Evolutionary conservation across 208 protist species (phyloP), one percentile per base, ranked within the genome.

Genomic region (Leishmania amazonensis): DNA sequence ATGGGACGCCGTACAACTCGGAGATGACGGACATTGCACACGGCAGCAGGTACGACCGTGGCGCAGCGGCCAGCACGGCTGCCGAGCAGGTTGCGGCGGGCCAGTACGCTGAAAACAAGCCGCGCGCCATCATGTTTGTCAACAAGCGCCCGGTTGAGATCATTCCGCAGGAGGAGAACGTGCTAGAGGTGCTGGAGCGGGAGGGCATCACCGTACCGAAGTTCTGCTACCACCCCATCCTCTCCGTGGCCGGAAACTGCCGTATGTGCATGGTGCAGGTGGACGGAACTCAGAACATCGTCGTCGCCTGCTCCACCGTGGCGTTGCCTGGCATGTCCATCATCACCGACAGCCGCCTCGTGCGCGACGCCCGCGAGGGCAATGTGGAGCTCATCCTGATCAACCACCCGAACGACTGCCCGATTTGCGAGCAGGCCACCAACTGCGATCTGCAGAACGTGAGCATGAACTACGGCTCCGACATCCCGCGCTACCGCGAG

Each of bases 221-320:
- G 87, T 98, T 98, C 81, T 98, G 95, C 82, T 98, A 98, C 87
- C 94, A 98, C 84, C 95, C 95, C 13, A 91, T 97, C 81, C 94
- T 99, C 42, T 98, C 97, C 45, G 96, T 99, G 24, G 97, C 97
- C 13, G 98, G 98, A 75, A 99, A 99, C 91, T 99, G 98, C 90
- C 92, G 98, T 70, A 99, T 99, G 98, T 99, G 98, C 86, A 94
- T 99, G 70, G 98, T 99, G 77, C 97, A 99, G 89, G 89, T 99
- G 1, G 96, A 96, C 82, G 98, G 98, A 74, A 97, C 96, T 68
- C 94, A 97, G 84, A 99, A 99, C 89, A 91, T 99, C 47, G 90
- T 99, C 1, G 98, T 99, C n/a, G 93, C 97, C 13, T 99, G 98
- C 87, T 95, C 97, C 49, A 99, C 98, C n/a, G 97, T 98, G 51